Evolutionary conservation across 1,284 basidiomycete species (phyloP), one percentile per base, ranked within the genome.

Genomic region (Clitocybe nebularis): DNA sequence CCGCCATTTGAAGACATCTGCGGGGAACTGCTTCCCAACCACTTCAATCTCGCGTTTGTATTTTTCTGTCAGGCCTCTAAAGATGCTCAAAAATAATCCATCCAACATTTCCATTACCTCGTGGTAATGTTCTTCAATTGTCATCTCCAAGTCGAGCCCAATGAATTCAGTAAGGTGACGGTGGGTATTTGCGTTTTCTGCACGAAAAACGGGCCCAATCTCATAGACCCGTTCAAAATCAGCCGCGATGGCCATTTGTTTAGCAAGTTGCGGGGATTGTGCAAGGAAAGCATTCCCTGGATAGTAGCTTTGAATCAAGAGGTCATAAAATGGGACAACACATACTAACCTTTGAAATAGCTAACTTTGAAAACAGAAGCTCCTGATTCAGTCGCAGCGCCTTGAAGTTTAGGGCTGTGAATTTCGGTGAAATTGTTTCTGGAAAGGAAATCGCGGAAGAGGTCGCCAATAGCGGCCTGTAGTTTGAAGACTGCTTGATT

Each of bases 101-200:
- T 97, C 93, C 45, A 97, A 77, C 25, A 89, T 64, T 54, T 94
- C 90, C 70, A 95, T 76, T 21, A 90, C 91, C 64, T 95, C 96
- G 68, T 99, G 94, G 60, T 99, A 99, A 64, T 98, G 93, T 62
- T 98, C 93, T 60, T 97, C 89, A 52, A 99, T 93, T 2, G 84
- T 77, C 96, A 99, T 99, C 66, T 99, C 96, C 53, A 99, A 76
- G 88, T 99, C 96, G 54, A 99, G 84, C 37, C 96, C 96, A 53
- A 93, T 90, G 67, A 98, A 99, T 67, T 99, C 96, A 34, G 96
- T 99, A 72, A 99, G 78, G 72, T 99, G 96, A 41, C 96, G 86
- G 63, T 97, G 91, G 3, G 95, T 98, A 67, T 96, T 95, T 30
- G 93, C 89, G 66, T 98, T 84, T 66, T 99, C 95, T n/a, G 95